These are phyloP conservation scores for Boletus rubroflammeus DNA, from an alignment of 768 basidiomycete genomes.

Conservation along the genomic window DNA sequence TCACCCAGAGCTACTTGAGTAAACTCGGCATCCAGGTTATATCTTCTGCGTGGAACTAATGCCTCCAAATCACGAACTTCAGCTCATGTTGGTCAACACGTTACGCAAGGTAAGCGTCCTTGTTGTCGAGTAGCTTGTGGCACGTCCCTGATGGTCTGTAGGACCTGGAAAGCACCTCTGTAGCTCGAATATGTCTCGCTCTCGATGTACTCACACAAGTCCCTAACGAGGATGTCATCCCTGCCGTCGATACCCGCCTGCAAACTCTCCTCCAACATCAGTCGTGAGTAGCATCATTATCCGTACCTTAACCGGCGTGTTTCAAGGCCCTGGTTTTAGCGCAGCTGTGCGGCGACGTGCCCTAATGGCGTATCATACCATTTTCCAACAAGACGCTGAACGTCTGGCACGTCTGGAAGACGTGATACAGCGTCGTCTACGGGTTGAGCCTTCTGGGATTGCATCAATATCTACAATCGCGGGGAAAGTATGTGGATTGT, in stretches of 20 bases:
- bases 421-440: conserved; percentile 12
- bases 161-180: conserved; percentile 65
- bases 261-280: conserved; percentile 65
- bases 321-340: conserved; percentile 34
- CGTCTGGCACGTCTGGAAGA: conserved; percentile 42
- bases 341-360: conserved; percentile 58
- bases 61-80: conserved; percentile 62
- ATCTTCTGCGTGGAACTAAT: conserved; percentile 74
- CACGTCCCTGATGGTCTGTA: conserved; percentile 27
- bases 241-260: conserved; percentile 68
- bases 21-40: conserved; percentile 51
- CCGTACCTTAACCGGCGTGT: not conserved
- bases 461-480: conserved; percentile 8
- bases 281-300: conserved; percentile 60
- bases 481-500: conserved; percentile 22
- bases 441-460: conserved; percentile 8
- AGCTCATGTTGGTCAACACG: conserved; percentile 84
- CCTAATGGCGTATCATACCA: conserved; percentile 52
- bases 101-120: conserved; percentile 60
- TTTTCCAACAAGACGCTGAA: conserved; percentile 46
- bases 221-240: conserved; percentile 65
- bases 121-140: not conserved
- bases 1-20: not conserved
- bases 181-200: conserved; percentile 64
- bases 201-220: conserved; percentile 63